These are phyloP conservation scores for Puya raimondii DNA, from an alignment of 176 grass and related monocot genomes.

Conservation along the genomic window DNA sequence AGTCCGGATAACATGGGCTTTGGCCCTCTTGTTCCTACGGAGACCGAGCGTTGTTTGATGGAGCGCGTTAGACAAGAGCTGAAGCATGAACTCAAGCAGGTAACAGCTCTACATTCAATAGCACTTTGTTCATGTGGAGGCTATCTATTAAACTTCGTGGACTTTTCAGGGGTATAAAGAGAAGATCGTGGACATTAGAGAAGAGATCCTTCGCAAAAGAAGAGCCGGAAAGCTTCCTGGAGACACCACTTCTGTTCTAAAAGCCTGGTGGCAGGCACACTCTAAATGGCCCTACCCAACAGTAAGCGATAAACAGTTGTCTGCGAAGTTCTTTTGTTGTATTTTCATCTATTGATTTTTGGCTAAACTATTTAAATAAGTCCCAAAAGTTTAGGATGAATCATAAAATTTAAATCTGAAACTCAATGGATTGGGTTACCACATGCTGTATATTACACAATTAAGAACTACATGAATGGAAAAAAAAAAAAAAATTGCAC, in stretches of 20 bases:
- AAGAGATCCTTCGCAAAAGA: constrained; percentile 23
- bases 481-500: too few species aligned
- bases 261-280: constrained; percentile 25
- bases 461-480: too few species aligned
- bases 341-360: background rate
- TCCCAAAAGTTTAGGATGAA: background rate
- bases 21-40: constrained; percentile 14
- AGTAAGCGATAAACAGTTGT: background rate
- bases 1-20: constrained; percentile 17
- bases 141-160: background rate
- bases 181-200: constrained; percentile 24
- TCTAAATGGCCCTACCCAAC: constrained; percentile 29
- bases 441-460: too few species aligned
- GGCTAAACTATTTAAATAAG: background rate
- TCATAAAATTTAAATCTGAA: too few species aligned
- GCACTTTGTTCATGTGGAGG: background rate
- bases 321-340: background rate
- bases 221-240: constrained; percentile 24
- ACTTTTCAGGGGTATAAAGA: constrained; percentile 19
- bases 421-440: too few species aligned
- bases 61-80: constrained; percentile 22
- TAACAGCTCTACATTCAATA: background rate
- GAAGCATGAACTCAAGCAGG: constrained; percentile 27
- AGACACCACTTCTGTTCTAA: constrained; percentile 10
- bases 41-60: constrained; percentile 19